These are phyloP conservation scores for Venturia nashicola DNA, from an alignment of 2,329 filamentous ascomycete genomes.

Conservation along the genomic window DNA sequence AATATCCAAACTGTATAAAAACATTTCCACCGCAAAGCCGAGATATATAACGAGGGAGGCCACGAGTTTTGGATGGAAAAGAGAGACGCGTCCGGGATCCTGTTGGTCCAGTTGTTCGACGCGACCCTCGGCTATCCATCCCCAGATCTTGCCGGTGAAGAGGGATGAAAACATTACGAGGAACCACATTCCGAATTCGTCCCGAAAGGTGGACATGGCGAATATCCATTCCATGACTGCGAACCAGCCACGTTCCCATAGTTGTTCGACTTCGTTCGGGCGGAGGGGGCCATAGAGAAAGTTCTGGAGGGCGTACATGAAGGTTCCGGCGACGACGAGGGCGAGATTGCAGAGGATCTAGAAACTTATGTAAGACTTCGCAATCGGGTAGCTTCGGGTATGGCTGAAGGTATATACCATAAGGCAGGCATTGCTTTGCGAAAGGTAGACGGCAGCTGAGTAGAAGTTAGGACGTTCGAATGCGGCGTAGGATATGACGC, in stretches of 20 bases:
- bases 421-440: conserved; percentile 89
- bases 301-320: conserved; percentile 79
- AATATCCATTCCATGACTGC: conserved; percentile 93
- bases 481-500: conserved; percentile 44
- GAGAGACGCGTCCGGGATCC: conserved; percentile 71
- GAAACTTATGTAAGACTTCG: neutral
- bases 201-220: conserved; percentile 96
- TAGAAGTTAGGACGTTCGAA: conserved; percentile 97
- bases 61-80: conserved; percentile 77
- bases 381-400: neutral
- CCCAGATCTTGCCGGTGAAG: conserved; percentile 92
- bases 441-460: conserved; percentile 90
- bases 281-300: conserved; percentile 83
- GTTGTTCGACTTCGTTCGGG: conserved; percentile 88
- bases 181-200: conserved; percentile 90
- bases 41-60: conserved; percentile 69
- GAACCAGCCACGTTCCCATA: conserved; percentile 97
- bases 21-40: conserved; percentile 65
- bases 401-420: conserved; percentile 47
- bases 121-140: conserved; percentile 92
- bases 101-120: conserved; percentile 94
- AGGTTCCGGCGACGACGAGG: conserved; percentile 64
- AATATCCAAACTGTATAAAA: conserved; percentile 68
- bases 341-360: conserved; percentile 86
- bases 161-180: conserved; percentile 91